Evolutionary conservation across 148 eudicot species (phyloP).

Genomic region (Persicaria tinctoria): DNA sequence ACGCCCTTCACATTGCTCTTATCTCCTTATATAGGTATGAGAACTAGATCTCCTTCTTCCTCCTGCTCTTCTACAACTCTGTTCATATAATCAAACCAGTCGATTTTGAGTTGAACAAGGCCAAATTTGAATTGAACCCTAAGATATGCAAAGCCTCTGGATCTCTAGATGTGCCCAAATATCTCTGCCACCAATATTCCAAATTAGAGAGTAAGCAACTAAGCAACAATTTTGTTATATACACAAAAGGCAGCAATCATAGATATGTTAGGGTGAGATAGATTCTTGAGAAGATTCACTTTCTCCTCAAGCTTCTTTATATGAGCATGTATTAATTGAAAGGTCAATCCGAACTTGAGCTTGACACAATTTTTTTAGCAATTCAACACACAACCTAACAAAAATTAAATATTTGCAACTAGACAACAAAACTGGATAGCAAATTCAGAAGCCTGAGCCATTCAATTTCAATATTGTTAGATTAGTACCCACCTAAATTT

Average conservation of each 20-base stretch:
- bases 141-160: slow-evolving; percentile 75
- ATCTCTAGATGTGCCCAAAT: slow-evolving; percentile 89
- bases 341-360: not conserved
- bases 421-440: not conserved
- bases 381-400: not conserved
- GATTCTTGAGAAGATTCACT: slow-evolving; percentile 83
- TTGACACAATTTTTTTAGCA: not conserved
- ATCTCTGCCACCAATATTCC: slow-evolving; percentile 40
- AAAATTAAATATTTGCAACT: not conserved
- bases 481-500: too few relatives aligned
- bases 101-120: too few relatives aligned
- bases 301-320: slow-evolving; percentile 89
- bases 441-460: too few relatives aligned
- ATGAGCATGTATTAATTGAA: slow-evolving; percentile 46
- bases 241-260: slow-evolving; percentile 34
- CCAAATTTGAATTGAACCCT: too few relatives aligned
- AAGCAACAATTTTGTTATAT: not conserved
- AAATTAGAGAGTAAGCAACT: not conserved
- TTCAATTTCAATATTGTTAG: too few relatives aligned
- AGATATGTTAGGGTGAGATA: slow-evolving; percentile 86
- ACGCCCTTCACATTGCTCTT: too few relatives aligned
- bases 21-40: too few relatives aligned
- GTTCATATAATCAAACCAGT: too few relatives aligned
- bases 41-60: too few relatives aligned
- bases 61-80: too few relatives aligned